phyloP scores from a whole-genome alignment of 2,329 filamentous ascomycete genomes.

The Mollisiaceae sp. region DNA sequence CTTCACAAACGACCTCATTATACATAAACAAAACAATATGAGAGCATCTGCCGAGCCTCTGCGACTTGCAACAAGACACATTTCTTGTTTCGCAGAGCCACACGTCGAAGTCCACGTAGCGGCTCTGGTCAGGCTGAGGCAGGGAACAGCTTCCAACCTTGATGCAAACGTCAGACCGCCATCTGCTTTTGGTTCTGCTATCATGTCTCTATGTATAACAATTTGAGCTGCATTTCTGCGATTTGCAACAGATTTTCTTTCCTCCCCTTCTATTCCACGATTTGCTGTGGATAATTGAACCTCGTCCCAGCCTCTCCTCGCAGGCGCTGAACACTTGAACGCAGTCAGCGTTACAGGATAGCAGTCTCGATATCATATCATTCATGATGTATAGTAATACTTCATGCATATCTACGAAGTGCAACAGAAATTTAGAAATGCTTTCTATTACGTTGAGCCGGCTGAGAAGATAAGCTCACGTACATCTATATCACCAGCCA shows the following conservation, averaged over 20 bases:
- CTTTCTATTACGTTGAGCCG: background rate
- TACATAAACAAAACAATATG: background rate
- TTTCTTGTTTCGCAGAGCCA: background rate
- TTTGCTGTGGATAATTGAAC: background rate
- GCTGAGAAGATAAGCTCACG: background rate
- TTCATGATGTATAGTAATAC: conserved; percentile 5
- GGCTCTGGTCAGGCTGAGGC: conserved; percentile 1
- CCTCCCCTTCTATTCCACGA: background rate
- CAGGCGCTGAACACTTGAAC: background rate
- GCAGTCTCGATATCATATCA: background rate
- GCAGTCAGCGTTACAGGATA: background rate
- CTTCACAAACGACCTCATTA: background rate
- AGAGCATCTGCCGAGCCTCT: background rate
- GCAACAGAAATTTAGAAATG: background rate
- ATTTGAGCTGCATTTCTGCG: conserved; percentile 2
- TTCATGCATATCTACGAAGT: background rate
- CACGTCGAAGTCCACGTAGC: conserved; percentile 1
- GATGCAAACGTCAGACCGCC: conserved; percentile 2
- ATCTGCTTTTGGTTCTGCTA: background rate
- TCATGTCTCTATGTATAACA: background rate
- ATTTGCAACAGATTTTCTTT: background rate
- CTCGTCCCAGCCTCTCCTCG: background rate
- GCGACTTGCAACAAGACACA: background rate
- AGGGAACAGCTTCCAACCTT: background rate
- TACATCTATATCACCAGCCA: conserved; percentile 1